Percentiles rank a stretch among this genome's conserved stretches.
Conservation (phyloP, 495 filamentous ascomycete genomes). For the Apodospora peruviana region DNA sequence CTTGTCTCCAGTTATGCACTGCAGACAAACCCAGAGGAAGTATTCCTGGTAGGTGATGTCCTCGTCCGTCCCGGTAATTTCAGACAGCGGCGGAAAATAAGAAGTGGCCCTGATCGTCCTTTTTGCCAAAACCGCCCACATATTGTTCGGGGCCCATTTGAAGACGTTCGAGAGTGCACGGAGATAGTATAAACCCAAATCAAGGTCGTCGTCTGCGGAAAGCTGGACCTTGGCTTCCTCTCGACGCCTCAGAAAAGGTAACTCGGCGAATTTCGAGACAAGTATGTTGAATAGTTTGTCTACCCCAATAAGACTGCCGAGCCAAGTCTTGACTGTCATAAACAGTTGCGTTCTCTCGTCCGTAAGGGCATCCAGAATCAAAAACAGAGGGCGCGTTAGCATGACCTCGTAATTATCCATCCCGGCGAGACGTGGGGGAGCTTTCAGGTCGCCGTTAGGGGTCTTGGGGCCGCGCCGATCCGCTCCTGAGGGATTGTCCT, state of each 20-base stretch:
- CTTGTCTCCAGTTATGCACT: conserved; percentile 48
- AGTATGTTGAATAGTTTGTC: conserved; percentile 56
- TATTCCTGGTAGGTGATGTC: conserved; percentile 55
- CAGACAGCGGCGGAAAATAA: conserved; percentile 27
- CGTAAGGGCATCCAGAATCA: conserved; percentile 72
- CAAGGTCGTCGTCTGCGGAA: conserved; percentile 57
- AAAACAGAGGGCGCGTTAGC: conserved; percentile 74
- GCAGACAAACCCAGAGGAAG: conserved; percentile 53
- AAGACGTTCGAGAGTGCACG: conserved; percentile 69
- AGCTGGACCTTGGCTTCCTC: conserved; percentile 13
- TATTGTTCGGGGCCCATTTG: conserved; percentile 52
- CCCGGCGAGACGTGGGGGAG: conserved; percentile 39
- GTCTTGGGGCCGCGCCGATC: conserved; percentile 45
- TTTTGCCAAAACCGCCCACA: conserved; percentile 57
- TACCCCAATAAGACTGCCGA: conserved; percentile 66
- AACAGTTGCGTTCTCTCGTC: conserved; percentile 70
- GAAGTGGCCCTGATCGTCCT: conserved; percentile 34
- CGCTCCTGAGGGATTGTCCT: conserved; percentile 45
- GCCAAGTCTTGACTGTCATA: conserved; percentile 73
- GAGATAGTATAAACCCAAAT: conserved; percentile 72
- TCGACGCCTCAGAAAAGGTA: conserved; percentile 47
- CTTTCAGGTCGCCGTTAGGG: conserved; percentile 45
- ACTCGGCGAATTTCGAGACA: conserved; percentile 46
- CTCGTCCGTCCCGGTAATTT: conserved; percentile 43
- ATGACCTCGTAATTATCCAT: conserved; percentile 58